These are phyloP conservation scores for Aspergillus olivimuriae DNA, from an alignment of 495 filamentous ascomycete genomes.

Conservation along the genomic window DNA sequence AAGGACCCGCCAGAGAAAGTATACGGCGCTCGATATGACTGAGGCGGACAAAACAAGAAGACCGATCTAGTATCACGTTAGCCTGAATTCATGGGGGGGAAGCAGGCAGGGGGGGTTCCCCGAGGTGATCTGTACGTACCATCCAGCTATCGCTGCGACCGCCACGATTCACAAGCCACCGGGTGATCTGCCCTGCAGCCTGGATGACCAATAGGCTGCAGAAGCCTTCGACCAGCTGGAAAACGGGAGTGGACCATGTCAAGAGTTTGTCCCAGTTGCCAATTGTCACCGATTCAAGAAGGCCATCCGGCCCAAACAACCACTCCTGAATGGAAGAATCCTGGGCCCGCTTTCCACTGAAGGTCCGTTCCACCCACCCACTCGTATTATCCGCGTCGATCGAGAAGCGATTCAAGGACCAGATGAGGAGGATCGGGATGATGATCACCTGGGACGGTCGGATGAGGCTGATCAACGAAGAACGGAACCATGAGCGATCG, in stretches of 20 bases:
- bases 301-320: conserved; percentile 74
- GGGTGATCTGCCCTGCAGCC: conserved; percentile 87
- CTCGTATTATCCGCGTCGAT: conserved; percentile 67
- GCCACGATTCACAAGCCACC: conserved; percentile 84
- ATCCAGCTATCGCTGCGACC: conserved; percentile 95
- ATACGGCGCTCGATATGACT: conserved; percentile 86
- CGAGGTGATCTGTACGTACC: conserved; percentile 47
- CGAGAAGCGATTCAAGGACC: conserved; percentile 89
- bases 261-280: conserved; percentile 86
- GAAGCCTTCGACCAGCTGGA: conserved; percentile 92
- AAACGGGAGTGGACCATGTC: conserved; percentile 89
- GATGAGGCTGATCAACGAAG: conserved; percentile 54
- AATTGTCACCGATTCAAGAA: conserved; percentile 71
- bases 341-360: conserved; percentile 59
- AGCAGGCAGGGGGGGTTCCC: not conserved
- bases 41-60: conserved; percentile 82
- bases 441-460: conserved; percentile 75
- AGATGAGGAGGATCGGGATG: conserved; percentile 80
- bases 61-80: conserved; percentile 57
- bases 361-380: conserved; percentile 76
- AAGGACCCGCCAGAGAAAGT: conserved; percentile 93
- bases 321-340: conserved; percentile 65
- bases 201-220: conserved; percentile 95
- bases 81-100: conserved; percentile 9
- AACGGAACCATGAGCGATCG: conserved; percentile 67